A percentile compares a stretch with the other conserved stretches of the same genome.
Conservation (phyloP, 345 rosid species). For the Orychophragmus violaceus region DNA sequence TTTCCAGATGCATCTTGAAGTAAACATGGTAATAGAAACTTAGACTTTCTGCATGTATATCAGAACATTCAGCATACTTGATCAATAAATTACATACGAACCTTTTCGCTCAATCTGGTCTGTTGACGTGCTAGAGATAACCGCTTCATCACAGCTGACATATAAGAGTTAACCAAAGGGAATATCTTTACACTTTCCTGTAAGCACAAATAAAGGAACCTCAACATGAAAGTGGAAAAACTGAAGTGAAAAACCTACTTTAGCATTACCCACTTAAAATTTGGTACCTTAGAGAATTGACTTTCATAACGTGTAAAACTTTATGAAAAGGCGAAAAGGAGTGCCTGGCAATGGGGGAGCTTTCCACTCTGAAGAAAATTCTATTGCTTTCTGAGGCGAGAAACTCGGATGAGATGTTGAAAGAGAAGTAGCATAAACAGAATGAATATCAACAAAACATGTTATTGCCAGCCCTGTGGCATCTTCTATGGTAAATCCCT, state of each 20-base stretch:
- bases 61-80: too few relatives aligned
- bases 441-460: constrained; percentile 79
- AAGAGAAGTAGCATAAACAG: constrained; percentile 86
- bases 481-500: constrained; percentile 95
- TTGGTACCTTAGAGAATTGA: constrained; percentile 78
- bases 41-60: too few relatives aligned
- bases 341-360: constrained; percentile 48
- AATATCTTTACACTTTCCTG: constrained; percentile 81
- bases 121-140: constrained; percentile 89
- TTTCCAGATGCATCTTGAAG: neutral
- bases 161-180: constrained; percentile 79
- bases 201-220: constrained; percentile 16
- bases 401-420: constrained; percentile 92
- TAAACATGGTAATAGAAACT: too few relatives aligned
- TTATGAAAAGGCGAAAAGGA: constrained; percentile 63
- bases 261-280: neutral
- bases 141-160: constrained; percentile 80
- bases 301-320: constrained; percentile 80
- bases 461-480: constrained; percentile 88
- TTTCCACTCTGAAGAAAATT: constrained; percentile 81
- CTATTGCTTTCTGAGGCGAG: constrained; percentile 80
- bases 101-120: constrained; percentile 70
- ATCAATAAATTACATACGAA: constrained; percentile 54
- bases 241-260: neutral
- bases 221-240: constrained; percentile 18